Conservation (phyloP, 2,329 filamentous ascomycete species). For the Nothopassalora personata region DNA sequence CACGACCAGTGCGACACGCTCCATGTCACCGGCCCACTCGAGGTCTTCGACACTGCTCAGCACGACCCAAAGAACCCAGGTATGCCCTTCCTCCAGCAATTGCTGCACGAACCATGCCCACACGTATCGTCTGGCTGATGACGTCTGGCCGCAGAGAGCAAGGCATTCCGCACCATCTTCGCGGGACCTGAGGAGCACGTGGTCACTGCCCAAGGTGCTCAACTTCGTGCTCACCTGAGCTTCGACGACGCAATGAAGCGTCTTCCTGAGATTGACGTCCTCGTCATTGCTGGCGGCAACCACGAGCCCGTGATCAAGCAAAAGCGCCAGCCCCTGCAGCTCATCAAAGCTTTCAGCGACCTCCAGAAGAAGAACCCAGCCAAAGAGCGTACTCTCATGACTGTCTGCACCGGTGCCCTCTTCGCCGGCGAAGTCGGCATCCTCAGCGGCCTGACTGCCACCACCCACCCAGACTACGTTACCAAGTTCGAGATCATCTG, state of each 20-base stretch:
- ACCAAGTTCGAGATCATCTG: constrained; percentile 77
- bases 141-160: constrained; percentile 37
- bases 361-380: constrained; percentile 72
- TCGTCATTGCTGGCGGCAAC: constrained; percentile 71
- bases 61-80: constrained; percentile 51
- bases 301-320: constrained; percentile 59
- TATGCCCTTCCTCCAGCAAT: constrained; percentile 26
- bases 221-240: constrained; percentile 67
- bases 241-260: constrained; percentile 71
- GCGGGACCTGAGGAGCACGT: constrained; percentile 44
- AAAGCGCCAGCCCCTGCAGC: constrained; percentile 60
- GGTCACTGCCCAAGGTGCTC: constrained; percentile 57
- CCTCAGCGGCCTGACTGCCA: constrained; percentile 72
- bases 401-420: constrained; percentile 73
- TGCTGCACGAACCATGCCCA: neutral
- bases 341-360: constrained; percentile 73
- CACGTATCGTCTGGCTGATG: neutral
- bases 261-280: constrained; percentile 70
- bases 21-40: constrained; percentile 53
- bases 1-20: constrained; percentile 17
- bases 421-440: constrained; percentile 72
- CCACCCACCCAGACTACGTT: constrained; percentile 74
- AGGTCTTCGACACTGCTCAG: constrained; percentile 51
- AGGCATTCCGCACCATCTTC: constrained; percentile 52
- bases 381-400: constrained; percentile 75